Evolutionary conservation across 208 protist genomes (phyloP), one percentile per base, ranked within the genome.

Genomic region (Novymonas esmeraldas): DNA sequence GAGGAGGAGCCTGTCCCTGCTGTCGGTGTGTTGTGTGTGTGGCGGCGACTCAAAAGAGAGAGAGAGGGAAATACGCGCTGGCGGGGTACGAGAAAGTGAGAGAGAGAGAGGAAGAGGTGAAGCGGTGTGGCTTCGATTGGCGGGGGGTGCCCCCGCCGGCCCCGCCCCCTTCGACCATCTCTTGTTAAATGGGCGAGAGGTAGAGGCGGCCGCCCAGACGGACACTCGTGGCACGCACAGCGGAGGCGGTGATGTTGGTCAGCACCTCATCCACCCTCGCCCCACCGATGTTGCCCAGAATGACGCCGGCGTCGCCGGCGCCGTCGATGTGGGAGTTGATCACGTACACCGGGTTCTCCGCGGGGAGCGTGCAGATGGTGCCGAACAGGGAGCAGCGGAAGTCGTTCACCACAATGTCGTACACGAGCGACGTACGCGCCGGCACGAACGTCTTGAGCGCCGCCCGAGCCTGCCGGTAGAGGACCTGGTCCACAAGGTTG

Each of bases 101-200:
- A n/a, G n/a, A n/a, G n/a, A n/a, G n/a, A n/a, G n/a, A n/a, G n/a
- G n/a, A n/a, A n/a, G n/a, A n/a, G n/a, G n/a, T n/a, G n/a, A n/a
- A n/a, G n/a, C n/a, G n/a, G n/a, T n/a, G n/a, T n/a, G n/a, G n/a
- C n/a, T n/a, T n/a, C n/a, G n/a, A n/a, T n/a, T n/a, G n/a, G n/a
- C n/a, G n/a, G n/a, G n/a, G n/a, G n/a, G n/a, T n/a, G n/a, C n/a
- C n/a, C n/a, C n/a, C n/a, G n/a, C n/a, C n/a, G n/a, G n/a, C n/a
- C n/a, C n/a, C n/a, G n/a, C n/a, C n/a, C n/a, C n/a, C n/a, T n/a
- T n/a, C n/a, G n/a, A n/a, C n/a, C n/a, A n/a, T n/a, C n/a, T n/a
- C n/a, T n/a, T n/a, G n/a, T 64, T 63, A 67, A 48, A 75, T 63
- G 45, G 48, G 33, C 16, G 45, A 49, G 9, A 75, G 45, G 45